Percentiles rank a stretch among this genome's conserved stretches.
Conservation (phyloP, 2,329 filamentous ascomycete species). For the Exophiala spinifera region DNA sequence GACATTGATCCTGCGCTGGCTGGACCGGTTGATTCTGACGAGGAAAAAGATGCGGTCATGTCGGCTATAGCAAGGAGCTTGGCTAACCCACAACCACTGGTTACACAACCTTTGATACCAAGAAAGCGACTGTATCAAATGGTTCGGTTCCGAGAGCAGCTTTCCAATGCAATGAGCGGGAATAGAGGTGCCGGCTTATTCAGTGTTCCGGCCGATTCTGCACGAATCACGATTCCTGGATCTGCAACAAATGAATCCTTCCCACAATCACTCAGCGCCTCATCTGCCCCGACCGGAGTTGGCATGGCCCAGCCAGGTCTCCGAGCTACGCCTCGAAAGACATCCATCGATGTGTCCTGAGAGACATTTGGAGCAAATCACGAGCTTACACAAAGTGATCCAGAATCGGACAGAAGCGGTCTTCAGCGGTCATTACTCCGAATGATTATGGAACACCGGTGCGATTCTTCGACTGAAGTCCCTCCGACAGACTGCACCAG, state of each 20-base stretch:
- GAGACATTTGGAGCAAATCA: neutral
- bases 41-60: slow-evolving; percentile 90
- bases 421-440: neutral
- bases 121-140: slow-evolving; percentile 57
- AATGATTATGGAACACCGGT: neutral
- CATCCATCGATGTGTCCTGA: slow-evolving; percentile 24
- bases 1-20: slow-evolving; percentile 41
- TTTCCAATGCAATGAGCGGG: slow-evolving; percentile 57
- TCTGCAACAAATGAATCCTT: slow-evolving; percentile 25
- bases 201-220: slow-evolving; percentile 25
- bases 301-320: slow-evolving; percentile 20
- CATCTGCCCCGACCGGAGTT: slow-evolving; percentile 15
- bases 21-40: slow-evolving; percentile 80
- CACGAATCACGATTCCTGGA: slow-evolving; percentile 17
- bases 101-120: slow-evolving; percentile 58
- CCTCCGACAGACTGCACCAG: no score
- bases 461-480: neutral
- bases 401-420: neutral
- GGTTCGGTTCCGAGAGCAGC: slow-evolving; percentile 62
- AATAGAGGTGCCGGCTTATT: slow-evolving; percentile 47
- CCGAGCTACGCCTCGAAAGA: slow-evolving; percentile 20
- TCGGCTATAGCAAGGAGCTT: slow-evolving; percentile 62
- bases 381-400: neutral
- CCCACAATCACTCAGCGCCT: slow-evolving; percentile 15
- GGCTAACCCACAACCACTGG: slow-evolving; percentile 70